These are phyloP conservation scores for Fonsecaea nubica DNA, from an alignment of 2,329 filamentous ascomycete species.

Conservation along the genomic window DNA sequence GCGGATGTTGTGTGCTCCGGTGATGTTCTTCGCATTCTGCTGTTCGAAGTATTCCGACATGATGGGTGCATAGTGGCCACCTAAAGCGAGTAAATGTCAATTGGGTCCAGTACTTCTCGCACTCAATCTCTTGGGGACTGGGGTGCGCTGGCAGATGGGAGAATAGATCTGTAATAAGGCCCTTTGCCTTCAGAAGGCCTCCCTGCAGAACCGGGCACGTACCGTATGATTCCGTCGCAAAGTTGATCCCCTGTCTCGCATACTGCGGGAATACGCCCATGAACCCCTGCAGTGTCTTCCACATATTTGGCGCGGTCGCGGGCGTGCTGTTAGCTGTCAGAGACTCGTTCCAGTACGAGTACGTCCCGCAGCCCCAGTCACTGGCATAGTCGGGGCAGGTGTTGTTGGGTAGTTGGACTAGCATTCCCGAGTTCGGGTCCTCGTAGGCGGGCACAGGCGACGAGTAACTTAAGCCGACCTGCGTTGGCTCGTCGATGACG, in stretches of 20 bases:
- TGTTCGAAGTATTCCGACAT: slow-evolving; percentile 52
- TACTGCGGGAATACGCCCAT: slow-evolving; percentile 41
- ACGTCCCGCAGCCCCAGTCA: slow-evolving; percentile 39
- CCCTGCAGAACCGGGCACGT: neutral
- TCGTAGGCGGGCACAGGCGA: slow-evolving; percentile 37
- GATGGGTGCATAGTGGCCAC: slow-evolving; percentile 65
- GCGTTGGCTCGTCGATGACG: slow-evolving; percentile 71
- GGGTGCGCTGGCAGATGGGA: neutral
- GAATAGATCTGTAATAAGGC: neutral
- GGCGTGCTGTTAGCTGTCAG: slow-evolving; percentile 39
- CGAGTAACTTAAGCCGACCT: slow-evolving; percentile 65
- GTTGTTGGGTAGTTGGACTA: slow-evolving; percentile 37
- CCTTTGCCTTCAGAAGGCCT: neutral
- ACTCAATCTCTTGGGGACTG: neutral
- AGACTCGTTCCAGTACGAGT: slow-evolving; percentile 37
- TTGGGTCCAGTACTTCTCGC: neutral
- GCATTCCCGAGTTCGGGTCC: slow-evolving; percentile 29
- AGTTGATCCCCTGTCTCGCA: slow-evolving; percentile 55
- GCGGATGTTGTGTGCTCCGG: slow-evolving; percentile 38
- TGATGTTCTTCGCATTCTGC: slow-evolving; percentile 45
- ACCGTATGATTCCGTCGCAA: slow-evolving; percentile 58
- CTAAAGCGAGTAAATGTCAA: slow-evolving; percentile 37
- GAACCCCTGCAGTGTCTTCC: slow-evolving; percentile 40
- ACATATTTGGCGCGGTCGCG: slow-evolving; percentile 40
- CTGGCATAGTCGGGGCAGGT: slow-evolving; percentile 39